phyloP scores from a whole-genome alignment of 345 rosid genomes.

The Psidium guajava region DNA sequence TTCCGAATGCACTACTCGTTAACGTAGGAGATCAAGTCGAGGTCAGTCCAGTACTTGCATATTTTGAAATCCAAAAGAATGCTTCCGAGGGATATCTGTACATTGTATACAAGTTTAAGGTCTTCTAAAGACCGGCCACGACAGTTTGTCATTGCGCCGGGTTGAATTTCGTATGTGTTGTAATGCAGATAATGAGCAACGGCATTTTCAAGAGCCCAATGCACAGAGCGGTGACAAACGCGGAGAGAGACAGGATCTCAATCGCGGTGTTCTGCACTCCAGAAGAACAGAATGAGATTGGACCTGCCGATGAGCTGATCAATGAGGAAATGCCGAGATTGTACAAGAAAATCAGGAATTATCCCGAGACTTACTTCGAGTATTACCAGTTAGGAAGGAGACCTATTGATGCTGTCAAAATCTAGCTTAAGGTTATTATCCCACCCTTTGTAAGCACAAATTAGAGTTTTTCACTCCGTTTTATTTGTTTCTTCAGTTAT shows the following conservation, averaged over 20 bases:
- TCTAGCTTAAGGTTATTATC: background rate
- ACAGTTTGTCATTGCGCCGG: background rate
- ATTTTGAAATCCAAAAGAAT: background rate
- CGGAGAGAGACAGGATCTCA: slow-evolving; percentile 10
- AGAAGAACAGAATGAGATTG: slow-evolving; percentile 4
- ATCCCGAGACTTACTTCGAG: slow-evolving; percentile 10
- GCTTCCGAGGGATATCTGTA: background rate
- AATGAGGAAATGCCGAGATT: slow-evolving; percentile 14
- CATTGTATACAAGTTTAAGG: background rate
- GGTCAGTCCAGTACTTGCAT: background rate
- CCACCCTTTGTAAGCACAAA: background rate
- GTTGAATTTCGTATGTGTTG: background rate
- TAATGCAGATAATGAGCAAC: slow-evolving; percentile 24
- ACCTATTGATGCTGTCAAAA: slow-evolving; percentile 16
- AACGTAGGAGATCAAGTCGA: slow-evolving; percentile 27
- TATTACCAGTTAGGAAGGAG: slow-evolving; percentile 18
- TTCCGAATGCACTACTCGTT: slow-evolving; percentile 17
- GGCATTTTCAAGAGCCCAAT: slow-evolving; percentile 25
- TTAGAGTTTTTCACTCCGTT: background rate
- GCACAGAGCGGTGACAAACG: slow-evolving; percentile 20
- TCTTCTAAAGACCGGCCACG: background rate
- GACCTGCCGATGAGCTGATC: slow-evolving; percentile 7
- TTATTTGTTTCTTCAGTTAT: too few relatives aligned
- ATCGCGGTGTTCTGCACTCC: slow-evolving; percentile 17
- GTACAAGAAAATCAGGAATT: slow-evolving; percentile 20